These are phyloP conservation scores for Nicotiana benthamiana DNA, from an alignment of 257 asterid species.

Conservation along the genomic window DNA sequence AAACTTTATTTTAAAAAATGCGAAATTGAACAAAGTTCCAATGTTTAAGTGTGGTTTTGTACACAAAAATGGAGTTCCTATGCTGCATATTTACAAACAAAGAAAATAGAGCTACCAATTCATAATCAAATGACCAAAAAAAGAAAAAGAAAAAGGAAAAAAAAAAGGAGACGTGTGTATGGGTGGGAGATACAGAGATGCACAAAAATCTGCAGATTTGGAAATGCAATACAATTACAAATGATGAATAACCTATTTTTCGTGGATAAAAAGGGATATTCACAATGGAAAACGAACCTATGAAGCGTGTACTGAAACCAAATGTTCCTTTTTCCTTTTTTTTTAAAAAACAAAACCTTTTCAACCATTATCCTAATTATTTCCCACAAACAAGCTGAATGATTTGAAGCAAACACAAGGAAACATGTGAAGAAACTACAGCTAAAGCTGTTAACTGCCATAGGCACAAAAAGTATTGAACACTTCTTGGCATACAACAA, in stretches of 20 bases:
- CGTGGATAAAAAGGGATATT: slow-evolving; percentile 9
- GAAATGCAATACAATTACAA: not conserved
- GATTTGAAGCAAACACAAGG: slow-evolving; percentile 16
- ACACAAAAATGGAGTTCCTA: not conserved
- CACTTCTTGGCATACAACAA: not conserved
- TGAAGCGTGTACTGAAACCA: not conserved
- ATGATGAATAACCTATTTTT: slow-evolving; percentile 2
- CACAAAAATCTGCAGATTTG: not conserved
- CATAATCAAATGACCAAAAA: not conserved
- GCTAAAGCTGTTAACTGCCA: slow-evolving; percentile 15
- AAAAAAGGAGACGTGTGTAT: not conserved
- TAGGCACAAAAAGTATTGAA: slow-evolving; percentile 1
- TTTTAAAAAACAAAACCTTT: not conserved
- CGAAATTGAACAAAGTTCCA: not conserved
- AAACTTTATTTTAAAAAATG: not conserved
- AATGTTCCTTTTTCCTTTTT: not conserved
- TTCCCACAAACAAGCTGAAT: slow-evolving; percentile 16
- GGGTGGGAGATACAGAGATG: not conserved
- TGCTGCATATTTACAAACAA: not conserved
- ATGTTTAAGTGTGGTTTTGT: not conserved
- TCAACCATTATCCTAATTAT: slow-evolving; percentile 11
- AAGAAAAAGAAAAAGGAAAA: not conserved
- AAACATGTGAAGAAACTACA: slow-evolving; percentile 13
- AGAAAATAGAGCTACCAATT: not conserved
- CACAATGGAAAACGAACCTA: slow-evolving; percentile 5